A percentile compares a stretch with the other conserved stretches of the same genome.
Evolutionary conservation across 208 protist genomes (phyloP).

Genomic region (Acanthamoeba sp.): DNA sequence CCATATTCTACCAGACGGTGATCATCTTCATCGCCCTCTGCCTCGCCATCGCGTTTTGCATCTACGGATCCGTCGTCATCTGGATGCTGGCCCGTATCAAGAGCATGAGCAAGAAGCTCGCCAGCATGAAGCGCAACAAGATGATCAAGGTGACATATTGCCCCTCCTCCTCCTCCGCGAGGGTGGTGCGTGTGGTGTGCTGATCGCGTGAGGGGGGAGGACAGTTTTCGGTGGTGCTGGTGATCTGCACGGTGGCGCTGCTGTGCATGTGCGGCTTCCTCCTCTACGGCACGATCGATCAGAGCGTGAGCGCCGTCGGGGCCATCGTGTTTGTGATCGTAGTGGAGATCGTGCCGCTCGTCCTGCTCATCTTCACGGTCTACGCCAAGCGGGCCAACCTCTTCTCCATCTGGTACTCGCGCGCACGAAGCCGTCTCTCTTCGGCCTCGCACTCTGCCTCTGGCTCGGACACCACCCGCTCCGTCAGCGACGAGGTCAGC

Average conservation of each 20-base stretch:
- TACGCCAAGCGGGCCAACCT: conserved; percentile 20
- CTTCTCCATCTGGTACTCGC: conserved; percentile 46
- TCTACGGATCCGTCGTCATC: conserved; percentile 3
- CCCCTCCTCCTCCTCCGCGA: not conserved
- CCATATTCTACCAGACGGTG: conserved; percentile 43
- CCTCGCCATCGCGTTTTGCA: not conserved
- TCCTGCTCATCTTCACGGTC: conserved; percentile 48
- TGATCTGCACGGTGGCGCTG: conserved; percentile 20
- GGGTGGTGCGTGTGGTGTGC: not conserved
- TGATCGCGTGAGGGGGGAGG: not conserved
- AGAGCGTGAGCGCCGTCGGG: conserved; percentile 22
- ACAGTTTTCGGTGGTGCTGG: conserved; percentile 37
- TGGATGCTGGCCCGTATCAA: not conserved
- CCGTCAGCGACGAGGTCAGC: not conserved
- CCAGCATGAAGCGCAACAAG: conserved; percentile 23
- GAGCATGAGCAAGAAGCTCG: conserved; percentile 54
- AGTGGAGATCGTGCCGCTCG: conserved; percentile 28
- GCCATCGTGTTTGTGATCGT: conserved; percentile 48
- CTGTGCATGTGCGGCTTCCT: conserved; percentile 62
- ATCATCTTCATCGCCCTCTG: conserved; percentile 19
- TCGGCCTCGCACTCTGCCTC: not conserved
- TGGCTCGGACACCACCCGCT: not conserved
- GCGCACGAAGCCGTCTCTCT: not conserved
- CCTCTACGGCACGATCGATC: conserved; percentile 59
- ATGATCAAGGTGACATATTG: not conserved